Evolutionary conservation across 2,329 filamentous ascomycete species (phyloP), one percentile per base, ranked within the genome.

Genomic region (Apiospora hydei): DNA sequence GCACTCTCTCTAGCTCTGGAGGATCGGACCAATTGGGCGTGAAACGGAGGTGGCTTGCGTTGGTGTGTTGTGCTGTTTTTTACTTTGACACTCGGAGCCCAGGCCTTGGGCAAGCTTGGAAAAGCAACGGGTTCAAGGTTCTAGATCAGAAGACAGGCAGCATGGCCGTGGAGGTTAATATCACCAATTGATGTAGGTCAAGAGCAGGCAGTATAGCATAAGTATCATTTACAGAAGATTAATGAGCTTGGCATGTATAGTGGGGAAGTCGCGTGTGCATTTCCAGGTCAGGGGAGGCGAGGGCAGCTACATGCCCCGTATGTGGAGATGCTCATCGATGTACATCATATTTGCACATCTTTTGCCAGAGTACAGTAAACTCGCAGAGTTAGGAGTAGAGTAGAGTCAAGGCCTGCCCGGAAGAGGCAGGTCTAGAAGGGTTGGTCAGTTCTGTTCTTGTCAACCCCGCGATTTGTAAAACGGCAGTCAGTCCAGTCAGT

Each of bases 221-320:
- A 64, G 34, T 64, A 64, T 64, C 57, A 64, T n/a, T 41, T 64
- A 64, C 57, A n/a, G 34, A 64, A 64, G 10, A 41, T 41, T 41
- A 41, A 64, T 38, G 34, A 64, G 16, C 57, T 64, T 64, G 57
- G 57, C 18, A 61, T 67, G 38, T 72, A 64, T 46, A 70, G 71
- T 72, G 71, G 71, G 51, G 71, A 72, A 67, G 71, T 67, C 69
- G 71, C 71, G 67, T 69, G 67, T 70, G 49, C 47, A 4, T n/a
- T 26, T 46, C n/a, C 47, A 43, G 18, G 10, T 18, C 30, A 64
- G 57, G 57, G 57, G 57, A 64, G 21, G 34, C 57, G 18, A 64
- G 57, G 4, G 30, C 57, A 41, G 57, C 30, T 64, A 64, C 57
- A n/a, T 41, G n/a, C 18, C 57, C 57, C 57, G 10, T 41, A 41